Conservation (phyloP, 176 grass and related monocot species). For the Triticum turgidum region DNA sequence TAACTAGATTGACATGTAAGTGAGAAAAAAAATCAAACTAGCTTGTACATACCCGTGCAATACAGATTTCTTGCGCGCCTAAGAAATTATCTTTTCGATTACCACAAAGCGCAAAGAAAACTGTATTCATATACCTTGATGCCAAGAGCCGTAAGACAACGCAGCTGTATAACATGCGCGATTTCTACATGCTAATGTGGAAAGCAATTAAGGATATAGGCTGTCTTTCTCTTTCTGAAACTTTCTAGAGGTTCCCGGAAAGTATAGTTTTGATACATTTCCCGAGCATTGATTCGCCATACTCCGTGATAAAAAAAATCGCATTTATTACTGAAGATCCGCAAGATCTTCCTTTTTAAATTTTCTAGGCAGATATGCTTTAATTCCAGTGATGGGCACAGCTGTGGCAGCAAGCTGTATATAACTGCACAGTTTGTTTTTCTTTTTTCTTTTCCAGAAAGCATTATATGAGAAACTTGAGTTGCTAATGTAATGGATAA, state of each 20-base stretch:
- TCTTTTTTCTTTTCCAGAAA: background rate
- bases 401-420: constrained; percentile 77
- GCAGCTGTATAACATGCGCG: background rate
- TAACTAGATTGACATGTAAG: background rate
- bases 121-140: background rate
- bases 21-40: background rate
- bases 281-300: background rate
- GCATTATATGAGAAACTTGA: constrained; percentile 1
- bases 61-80: background rate
- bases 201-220: constrained; percentile 1
- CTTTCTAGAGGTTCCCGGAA: background rate
- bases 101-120: background rate
- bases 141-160: background rate
- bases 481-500: background rate
- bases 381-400: constrained; percentile 72
- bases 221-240: constrained; percentile 1
- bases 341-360: constrained; percentile 72
- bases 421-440: constrained; percentile 46
- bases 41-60: background rate
- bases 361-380: constrained; percentile 67
- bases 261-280: background rate
- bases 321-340: constrained; percentile 25
- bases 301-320: background rate
- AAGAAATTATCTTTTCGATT: background rate
- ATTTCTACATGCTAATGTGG: background rate